Conservation (phyloP, 495 filamentous ascomycete species). For the Penicillium cinerascens region DNA sequence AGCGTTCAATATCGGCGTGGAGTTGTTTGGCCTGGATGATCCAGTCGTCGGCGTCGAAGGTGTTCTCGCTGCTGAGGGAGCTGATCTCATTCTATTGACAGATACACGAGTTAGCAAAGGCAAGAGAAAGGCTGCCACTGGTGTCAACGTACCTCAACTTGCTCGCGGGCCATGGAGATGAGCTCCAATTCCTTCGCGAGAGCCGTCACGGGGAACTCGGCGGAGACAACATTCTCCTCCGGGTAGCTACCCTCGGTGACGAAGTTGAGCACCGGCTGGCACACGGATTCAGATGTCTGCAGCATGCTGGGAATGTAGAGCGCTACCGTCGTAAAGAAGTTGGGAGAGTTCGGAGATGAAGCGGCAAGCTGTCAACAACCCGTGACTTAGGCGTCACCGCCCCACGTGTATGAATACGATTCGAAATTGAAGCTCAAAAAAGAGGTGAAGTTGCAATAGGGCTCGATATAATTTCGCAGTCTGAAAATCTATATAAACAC, state of each 20-base stretch:
- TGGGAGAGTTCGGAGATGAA: neutral
- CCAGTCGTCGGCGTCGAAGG: slow-evolving; percentile 79
- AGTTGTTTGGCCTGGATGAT: slow-evolving; percentile 76
- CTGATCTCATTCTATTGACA: slow-evolving; percentile 63
- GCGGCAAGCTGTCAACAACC: slow-evolving; percentile 26
- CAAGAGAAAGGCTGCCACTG: neutral
- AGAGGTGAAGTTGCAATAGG: neutral
- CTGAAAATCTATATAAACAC: neutral
- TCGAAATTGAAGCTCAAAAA: neutral
- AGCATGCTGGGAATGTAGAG: slow-evolving; percentile 3
- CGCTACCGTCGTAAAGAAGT: neutral
- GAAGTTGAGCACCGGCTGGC: slow-evolving; percentile 68
- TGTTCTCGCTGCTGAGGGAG: slow-evolving; percentile 65
- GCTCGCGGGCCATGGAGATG: slow-evolving; percentile 60
- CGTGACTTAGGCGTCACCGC: slow-evolving; percentile 32
- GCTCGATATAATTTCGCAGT: neutral
- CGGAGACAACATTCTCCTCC: slow-evolving; percentile 66
- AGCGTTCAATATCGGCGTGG: slow-evolving; percentile 74
- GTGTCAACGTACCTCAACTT: slow-evolving; percentile 58
- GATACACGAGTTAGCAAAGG: neutral
- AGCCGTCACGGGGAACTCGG: slow-evolving; percentile 53
- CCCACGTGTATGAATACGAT: slow-evolving; percentile 12
- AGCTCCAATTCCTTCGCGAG: slow-evolving; percentile 62
- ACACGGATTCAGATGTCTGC: slow-evolving; percentile 33
- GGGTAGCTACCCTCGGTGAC: slow-evolving; percentile 70